Percentiles rank a stretch among this genome's conserved stretches.
These are phyloP conservation scores for Mycena epipterygia DNA, from an alignment of 768 basidiomycete species.

Conservation along the genomic window DNA sequence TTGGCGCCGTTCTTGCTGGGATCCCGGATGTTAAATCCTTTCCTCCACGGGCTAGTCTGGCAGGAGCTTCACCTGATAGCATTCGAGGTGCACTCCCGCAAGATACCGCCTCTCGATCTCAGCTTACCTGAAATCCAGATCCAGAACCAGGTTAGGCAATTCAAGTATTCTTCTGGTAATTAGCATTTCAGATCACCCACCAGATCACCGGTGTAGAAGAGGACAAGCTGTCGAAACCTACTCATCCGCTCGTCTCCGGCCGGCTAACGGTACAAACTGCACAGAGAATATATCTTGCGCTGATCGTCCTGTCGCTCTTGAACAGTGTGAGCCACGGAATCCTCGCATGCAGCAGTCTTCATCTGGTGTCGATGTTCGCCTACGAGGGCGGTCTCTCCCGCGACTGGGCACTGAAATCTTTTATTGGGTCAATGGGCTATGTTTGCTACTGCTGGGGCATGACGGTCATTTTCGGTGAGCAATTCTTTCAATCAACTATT, in stretches of 20 bases:
- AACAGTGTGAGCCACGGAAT: conserved; percentile 21
- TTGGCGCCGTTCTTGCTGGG: conserved; percentile 21
- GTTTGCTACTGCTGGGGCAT: conserved; percentile 36
- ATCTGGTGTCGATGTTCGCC: conserved; percentile 24
- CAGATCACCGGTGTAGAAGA: conserved; percentile 18
- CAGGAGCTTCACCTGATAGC: conserved; percentile 31
- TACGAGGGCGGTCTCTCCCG: conserved; percentile 26
- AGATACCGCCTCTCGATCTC: too few relatives aligned
- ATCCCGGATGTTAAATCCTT: conserved; percentile 17
- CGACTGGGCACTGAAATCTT: conserved; percentile 25
- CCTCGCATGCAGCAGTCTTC: conserved; percentile 20
- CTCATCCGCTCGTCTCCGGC: conserved; percentile 28
- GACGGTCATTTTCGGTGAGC: conserved; percentile 30
- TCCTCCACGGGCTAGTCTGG: conserved; percentile 17
- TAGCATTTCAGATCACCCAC: background rate
- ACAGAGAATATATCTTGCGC: conserved; percentile 21
- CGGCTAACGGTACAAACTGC: conserved; percentile 23
- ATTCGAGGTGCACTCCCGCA: conserved; percentile 3
- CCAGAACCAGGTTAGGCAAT: conserved; percentile 14
- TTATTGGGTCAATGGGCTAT: conserved; percentile 31
- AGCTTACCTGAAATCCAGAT: background rate
- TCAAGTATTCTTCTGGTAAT: background rate
- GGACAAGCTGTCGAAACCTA: conserved; percentile 9
- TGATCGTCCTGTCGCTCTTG: conserved; percentile 13
- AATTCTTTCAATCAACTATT: background rate